Percentiles rank a stretch among this genome's conserved stretches.
Conservation (phyloP, 805 yeast species). For the Yamadazyma sp. region DNA sequence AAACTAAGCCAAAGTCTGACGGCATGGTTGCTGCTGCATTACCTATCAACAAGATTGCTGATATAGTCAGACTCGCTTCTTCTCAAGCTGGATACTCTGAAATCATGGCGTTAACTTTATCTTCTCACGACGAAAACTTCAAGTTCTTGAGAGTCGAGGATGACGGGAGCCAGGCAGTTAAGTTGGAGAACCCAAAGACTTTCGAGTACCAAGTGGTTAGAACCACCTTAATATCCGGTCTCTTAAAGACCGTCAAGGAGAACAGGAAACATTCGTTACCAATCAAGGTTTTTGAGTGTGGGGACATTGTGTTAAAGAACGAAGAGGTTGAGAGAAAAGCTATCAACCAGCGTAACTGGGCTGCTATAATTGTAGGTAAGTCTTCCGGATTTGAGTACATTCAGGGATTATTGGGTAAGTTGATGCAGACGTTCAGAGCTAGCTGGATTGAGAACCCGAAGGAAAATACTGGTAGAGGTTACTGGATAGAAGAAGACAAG, state of each 20-base stretch:
- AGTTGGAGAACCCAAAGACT: conserved; percentile 95
- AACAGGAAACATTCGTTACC: conserved; percentile 96
- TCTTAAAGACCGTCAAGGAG: conserved; percentile 91
- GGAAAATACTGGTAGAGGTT: conserved; percentile 63
- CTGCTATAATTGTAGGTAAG: conserved; percentile 92
- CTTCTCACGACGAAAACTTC: conserved; percentile 97
- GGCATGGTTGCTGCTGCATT: conserved; percentile 84
- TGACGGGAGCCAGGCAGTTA: conserved; percentile 77
- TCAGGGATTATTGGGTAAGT: conserved; percentile 91
- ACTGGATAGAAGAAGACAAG: conserved; percentile 76
- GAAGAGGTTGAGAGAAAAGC: conserved; percentile 82
- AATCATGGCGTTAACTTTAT: conserved; percentile 90
- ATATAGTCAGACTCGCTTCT: conserved; percentile 84
- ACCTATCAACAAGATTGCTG: conserved; percentile 88
- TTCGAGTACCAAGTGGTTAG: conserved; percentile 96
- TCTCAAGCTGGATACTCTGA: conserved; percentile 96
- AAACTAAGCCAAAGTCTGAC: conserved; percentile 73
- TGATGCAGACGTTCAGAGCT: conserved; percentile 95
- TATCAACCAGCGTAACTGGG: conserved; percentile 89
- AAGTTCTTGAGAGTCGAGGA: conserved; percentile 74
- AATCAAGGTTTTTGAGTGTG: conserved; percentile 90
- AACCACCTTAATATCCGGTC: conserved; percentile 91
- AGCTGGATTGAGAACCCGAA: conserved; percentile 67
- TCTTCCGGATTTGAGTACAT: conserved; percentile 91
- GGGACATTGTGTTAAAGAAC: conserved; percentile 90